Evolutionary conservation across 345 rosid species (phyloP), one percentile per base, ranked within the genome.

Genomic region (Ceriops zippeliana): DNA sequence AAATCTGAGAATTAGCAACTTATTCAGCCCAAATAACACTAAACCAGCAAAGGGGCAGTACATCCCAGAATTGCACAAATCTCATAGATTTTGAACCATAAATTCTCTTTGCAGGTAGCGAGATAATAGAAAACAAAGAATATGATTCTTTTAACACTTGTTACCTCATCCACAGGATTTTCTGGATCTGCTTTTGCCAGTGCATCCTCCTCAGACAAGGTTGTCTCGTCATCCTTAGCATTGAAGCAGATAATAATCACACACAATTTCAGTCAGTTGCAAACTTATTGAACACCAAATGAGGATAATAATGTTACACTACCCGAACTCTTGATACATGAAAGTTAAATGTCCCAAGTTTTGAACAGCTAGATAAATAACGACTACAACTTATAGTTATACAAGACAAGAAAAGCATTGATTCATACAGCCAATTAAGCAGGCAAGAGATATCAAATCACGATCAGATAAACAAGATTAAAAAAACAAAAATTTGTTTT

Each of bases 161-260:
- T 69, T 78, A 91, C 99, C 96, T 95, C 99, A 77, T 95, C 90
- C 26, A 68, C 65, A 31, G 80, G 85, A 78, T 85, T 85, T 62
- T 71, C 76, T 73, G 78, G 63, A 82, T 95, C 99, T 65, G 76
- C 85, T 79, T 84, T 87, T 58, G 93, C 93, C 75, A 95, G 67
- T 75, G 89, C 89, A 81, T 95, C 98, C 84, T 95, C 99, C 64
- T 86, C 91, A 4, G 81, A 81, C 73, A 91, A 80, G 63, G 99
- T 91, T 38, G 96, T 81, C 83, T 95, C 99, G 72, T 95, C 98
- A 83, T 95, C 99, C 98, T 95, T 68, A 52, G 28, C 66, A 76
- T 63, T 62, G 58, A 67, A 73, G 73, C 78, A 67, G 62, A 67
- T 31, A 47, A 61, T 16, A 49, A 73, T 47, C 58, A 51, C 20